phyloP scores from a whole-genome alignment of 495 filamentous ascomycete genomes.

The Penicillium longicatenatum region DNA sequence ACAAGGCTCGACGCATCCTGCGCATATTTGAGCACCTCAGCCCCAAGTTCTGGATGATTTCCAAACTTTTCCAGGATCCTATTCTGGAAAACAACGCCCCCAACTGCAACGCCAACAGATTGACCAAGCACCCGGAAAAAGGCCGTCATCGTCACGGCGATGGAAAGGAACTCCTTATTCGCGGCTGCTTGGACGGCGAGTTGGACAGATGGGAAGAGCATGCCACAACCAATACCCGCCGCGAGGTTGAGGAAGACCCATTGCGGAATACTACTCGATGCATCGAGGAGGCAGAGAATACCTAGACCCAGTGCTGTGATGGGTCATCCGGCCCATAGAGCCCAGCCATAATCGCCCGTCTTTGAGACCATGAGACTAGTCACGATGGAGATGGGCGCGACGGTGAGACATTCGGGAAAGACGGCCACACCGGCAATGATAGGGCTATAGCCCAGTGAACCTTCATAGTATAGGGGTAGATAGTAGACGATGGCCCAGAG shows the following conservation, averaged over 20 bases:
- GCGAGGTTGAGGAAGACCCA: conserved; percentile 52
- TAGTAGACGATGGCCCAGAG: conserved; percentile 16
- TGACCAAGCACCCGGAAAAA: conserved; percentile 61
- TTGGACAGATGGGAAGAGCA: conserved; percentile 55
- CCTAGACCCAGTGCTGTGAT: conserved; percentile 50
- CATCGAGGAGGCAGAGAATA: conserved; percentile 46
- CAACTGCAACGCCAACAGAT: conserved; percentile 61
- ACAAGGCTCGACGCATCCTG: conserved; percentile 27
- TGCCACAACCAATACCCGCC: conserved; percentile 53
- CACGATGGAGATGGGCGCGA: conserved; percentile 19
- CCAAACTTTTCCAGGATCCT: conserved; percentile 29
- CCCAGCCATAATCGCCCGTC: conserved; percentile 52
- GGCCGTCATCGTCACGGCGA: conserved; percentile 59
- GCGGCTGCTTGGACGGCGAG: conserved; percentile 56
- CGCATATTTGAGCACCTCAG: conserved; percentile 3
- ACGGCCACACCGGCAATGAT: conserved; percentile 6
- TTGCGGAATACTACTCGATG: conserved; percentile 38
- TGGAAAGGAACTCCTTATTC: conserved; percentile 39
- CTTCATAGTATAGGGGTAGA: conserved; percentile 3
- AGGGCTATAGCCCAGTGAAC: background rate
- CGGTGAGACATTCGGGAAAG: conserved; percentile 34
- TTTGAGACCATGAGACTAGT: conserved; percentile 47
- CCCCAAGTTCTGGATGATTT: conserved; percentile 8
- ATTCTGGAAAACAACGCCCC: conserved; percentile 57
- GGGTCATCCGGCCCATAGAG: conserved; percentile 57